These are phyloP conservation scores for Echinochloa phyllopogon DNA, from an alignment of 176 grass and related monocot species.

Conservation along the genomic window DNA sequence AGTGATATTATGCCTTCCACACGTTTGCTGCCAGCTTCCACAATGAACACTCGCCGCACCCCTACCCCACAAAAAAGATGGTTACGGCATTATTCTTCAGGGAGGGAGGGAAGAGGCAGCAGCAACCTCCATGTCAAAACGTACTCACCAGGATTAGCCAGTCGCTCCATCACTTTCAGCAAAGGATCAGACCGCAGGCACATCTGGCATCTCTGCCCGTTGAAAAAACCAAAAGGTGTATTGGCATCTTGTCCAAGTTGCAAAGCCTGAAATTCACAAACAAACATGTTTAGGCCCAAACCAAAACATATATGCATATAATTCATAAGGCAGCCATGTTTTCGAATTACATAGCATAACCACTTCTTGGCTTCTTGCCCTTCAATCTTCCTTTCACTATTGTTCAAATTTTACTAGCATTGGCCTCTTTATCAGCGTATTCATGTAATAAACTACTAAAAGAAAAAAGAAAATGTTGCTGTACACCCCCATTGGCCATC, in stretches of 20 bases:
- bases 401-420: neutral
- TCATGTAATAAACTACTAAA: too few species aligned
- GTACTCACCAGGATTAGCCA: slow-evolving; percentile 85
- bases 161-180: slow-evolving; percentile 96
- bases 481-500: too few species aligned
- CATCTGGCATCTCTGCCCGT: slow-evolving; percentile 97
- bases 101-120: neutral
- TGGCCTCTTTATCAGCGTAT: neutral
- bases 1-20: slow-evolving; percentile 98
- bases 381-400: slow-evolving; percentile 26
- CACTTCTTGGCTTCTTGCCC: neutral
- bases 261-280: slow-evolving; percentile 64
- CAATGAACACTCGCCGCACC: slow-evolving; percentile 90
- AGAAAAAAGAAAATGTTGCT: too few species aligned
- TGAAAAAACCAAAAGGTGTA: slow-evolving; percentile 74
- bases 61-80: slow-evolving; percentile 36
- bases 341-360: neutral
- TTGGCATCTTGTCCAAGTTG: slow-evolving; percentile 89
- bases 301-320: neutral
- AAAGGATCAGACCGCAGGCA: slow-evolving; percentile 90
- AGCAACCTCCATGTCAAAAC: neutral
- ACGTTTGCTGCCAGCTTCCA: slow-evolving; percentile 96
- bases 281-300: slow-evolving; percentile 15
- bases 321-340: neutral
- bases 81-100: neutral